Evolutionary conservation across 1,284 basidiomycete species (phyloP).

Genomic region (Irpex sp.): DNA sequence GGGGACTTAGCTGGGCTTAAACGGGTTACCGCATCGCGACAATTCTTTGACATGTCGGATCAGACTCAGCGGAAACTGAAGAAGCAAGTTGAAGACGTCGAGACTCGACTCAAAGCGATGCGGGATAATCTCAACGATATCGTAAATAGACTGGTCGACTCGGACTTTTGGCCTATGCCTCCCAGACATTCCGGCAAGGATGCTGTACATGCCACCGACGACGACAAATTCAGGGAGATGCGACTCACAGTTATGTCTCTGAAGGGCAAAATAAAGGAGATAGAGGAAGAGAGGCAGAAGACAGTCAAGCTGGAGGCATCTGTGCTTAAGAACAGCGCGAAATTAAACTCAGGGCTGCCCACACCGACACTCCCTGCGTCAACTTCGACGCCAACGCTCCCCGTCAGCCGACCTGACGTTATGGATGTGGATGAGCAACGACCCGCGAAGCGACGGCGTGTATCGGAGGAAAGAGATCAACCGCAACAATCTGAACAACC

Average conservation of each 20-base stretch:
- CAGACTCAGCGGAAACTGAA: constrained; percentile 18
- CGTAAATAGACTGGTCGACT: constrained; percentile 28
- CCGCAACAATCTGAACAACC: background rate
- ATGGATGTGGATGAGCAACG: background rate
- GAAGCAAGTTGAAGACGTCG: constrained; percentile 22
- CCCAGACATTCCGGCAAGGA: constrained; percentile 19
- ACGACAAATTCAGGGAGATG: constrained; percentile 26
- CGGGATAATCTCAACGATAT: constrained; percentile 24
- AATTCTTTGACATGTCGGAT: constrained; percentile 15
- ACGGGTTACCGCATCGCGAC: constrained; percentile 17
- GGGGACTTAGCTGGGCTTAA: constrained; percentile 20
- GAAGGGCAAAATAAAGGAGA: constrained; percentile 13
- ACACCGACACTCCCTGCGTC: background rate
- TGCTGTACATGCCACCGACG: constrained; percentile 12
- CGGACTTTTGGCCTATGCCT: constrained; percentile 33
- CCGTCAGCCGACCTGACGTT: background rate
- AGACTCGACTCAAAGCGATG: constrained; percentile 22
- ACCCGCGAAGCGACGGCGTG: background rate
- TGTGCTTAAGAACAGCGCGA: background rate
- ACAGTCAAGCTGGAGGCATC: background rate
- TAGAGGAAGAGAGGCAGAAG: constrained; percentile 16
- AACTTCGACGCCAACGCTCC: too few species aligned
- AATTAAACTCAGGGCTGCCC: background rate
- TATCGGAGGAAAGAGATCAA: background rate
- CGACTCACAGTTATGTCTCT: constrained; percentile 3